phyloP scores from a whole-genome alignment of 148 eudicot genomes.

The Persicaria maculosa region DNA sequence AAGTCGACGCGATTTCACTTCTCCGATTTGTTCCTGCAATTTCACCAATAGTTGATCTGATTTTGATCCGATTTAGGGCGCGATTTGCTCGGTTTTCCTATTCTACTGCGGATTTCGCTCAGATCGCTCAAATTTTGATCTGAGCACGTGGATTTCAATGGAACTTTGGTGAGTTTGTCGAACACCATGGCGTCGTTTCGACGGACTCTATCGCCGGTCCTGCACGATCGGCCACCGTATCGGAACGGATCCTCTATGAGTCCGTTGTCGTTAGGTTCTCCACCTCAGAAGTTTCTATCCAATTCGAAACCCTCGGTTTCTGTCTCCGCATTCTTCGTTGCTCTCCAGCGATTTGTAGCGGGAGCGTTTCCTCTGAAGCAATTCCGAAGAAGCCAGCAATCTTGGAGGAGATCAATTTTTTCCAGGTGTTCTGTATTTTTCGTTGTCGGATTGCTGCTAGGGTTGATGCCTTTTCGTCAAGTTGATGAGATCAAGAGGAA shows the following conservation, averaged over 20 bases:
- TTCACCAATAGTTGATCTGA: background rate
- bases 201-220: slow-evolving; percentile 58
- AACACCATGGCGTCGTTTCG: slow-evolving; percentile 75
- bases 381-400: slow-evolving; percentile 16
- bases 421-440: slow-evolving; percentile 51
- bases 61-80: background rate
- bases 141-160: background rate
- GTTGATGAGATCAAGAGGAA: slow-evolving; percentile 32
- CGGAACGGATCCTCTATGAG: slow-evolving; percentile 42
- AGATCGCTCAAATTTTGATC: background rate
- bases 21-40: background rate
- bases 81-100: background rate
- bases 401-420: slow-evolving; percentile 54
- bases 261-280: slow-evolving; percentile 40
- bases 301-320: slow-evolving; percentile 18
- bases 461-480: slow-evolving; percentile 51
- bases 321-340: slow-evolving; percentile 17
- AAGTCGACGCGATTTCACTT: background rate
- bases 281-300: slow-evolving; percentile 39
- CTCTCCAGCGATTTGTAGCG: slow-evolving; percentile 25
- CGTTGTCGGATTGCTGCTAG: slow-evolving; percentile 60
- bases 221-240: slow-evolving; percentile 35
- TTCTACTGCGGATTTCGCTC: background rate
- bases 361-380: slow-evolving; percentile 20
- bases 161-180: background rate